Evolutionary conservation across 1,284 basidiomycete genomes (phyloP), one percentile per base, ranked within the genome.

Genomic region (Fomitopsis palustris): DNA sequence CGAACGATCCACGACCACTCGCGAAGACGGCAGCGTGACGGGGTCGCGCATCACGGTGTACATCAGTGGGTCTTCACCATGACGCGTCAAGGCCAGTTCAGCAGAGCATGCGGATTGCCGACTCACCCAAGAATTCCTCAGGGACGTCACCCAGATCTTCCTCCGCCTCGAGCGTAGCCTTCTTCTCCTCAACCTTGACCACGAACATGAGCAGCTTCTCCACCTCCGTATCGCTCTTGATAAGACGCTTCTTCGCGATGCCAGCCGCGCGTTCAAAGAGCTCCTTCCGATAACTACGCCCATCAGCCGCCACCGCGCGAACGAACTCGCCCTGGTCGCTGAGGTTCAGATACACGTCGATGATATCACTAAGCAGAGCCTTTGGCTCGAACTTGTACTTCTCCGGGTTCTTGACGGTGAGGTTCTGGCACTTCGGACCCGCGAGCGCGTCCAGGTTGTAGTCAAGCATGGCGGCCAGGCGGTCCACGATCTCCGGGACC

Each of bases 21-120:
- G 84, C 2, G 95, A 98, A 0, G 91, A 87, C 0, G 97, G 97
- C 53, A 99, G 75, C 43, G 87, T 85, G 60, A 99, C 96, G 1
- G 97, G 97, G 72, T 99, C 95, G 60, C 88, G 89, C 97, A 99
- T 99, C 59, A 99, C 70, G 0, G 93, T 95, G 65, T 85, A 92
- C 88, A 97, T 95, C 63, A 98, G 78, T 0, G 95, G 93, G 73
- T 97, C 95, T 96, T 59, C 19, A 54, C 55, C 29, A 33, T 52
- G 53, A 17, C 16, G 10, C n/a, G 27, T 38, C 27, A 23, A 16
- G 16, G 25, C 16, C 45, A 14, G 21, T 21, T 21, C 17, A 25
- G 19, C 16, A 14, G 10, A 23, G 19, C 54, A 25, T 25, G 45
- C n/a, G n/a, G 25, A 17, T 9, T 69, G n/a, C 8, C 33, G 21